Conservation (phyloP, 768 basidiomycete species). For the Leccinum ochraceum region DNA sequence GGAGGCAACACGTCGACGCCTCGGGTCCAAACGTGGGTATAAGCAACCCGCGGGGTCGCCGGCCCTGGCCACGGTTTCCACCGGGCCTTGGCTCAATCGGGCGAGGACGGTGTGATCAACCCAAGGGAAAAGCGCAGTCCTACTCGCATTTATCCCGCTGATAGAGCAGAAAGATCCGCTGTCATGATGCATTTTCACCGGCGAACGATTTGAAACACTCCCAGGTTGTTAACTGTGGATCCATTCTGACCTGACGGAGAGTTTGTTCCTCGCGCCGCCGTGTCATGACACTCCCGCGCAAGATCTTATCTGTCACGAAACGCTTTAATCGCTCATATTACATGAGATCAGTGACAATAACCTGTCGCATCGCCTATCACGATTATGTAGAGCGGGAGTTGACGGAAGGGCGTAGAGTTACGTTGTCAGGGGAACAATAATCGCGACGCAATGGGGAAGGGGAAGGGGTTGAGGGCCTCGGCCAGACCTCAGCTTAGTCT, state of each 20-base stretch:
- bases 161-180: neutral
- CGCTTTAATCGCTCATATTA: slow-evolving; percentile 4
- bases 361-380: neutral
- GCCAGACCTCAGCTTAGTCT: too few relatives aligned
- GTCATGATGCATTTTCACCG: neutral
- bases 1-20: neutral
- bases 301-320: slow-evolving; percentile 1
- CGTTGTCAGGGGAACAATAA: neutral
- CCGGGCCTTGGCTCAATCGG: neutral
- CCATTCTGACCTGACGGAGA: neutral
- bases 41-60: neutral
- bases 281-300: neutral
- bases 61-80: neutral
- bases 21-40: neutral
- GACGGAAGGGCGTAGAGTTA: neutral
- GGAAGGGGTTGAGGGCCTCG: neutral
- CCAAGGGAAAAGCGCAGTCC: neutral
- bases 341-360: neutral
- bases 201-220: neutral
- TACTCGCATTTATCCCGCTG: neutral
- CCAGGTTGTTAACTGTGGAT: neutral
- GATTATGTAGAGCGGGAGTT: neutral
- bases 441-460: neutral
- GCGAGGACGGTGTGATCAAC: neutral
- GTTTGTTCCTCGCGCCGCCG: neutral